Percentiles rank a stretch among this genome's conserved stretches.
These are phyloP conservation scores for Dorcoceras hygrometricum DNA, from an alignment of 257 asterid genomes.

Conservation along the genomic window DNA sequence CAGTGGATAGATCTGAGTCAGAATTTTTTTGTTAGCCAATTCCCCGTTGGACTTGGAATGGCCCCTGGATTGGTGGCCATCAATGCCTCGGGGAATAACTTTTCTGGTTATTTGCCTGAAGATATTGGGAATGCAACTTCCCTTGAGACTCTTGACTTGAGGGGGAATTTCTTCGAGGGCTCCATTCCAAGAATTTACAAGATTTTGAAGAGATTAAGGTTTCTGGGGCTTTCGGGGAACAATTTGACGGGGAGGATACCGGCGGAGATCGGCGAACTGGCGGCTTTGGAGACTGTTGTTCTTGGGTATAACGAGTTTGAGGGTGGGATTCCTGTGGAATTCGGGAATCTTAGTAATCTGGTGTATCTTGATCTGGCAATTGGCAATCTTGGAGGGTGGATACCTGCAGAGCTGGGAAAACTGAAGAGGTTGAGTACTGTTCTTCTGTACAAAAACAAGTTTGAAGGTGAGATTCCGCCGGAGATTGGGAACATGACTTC, in stretches of 20 bases:
- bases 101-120: conserved; percentile 61
- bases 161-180: conserved; percentile 75
- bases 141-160: conserved; percentile 64
- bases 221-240: conserved; percentile 70
- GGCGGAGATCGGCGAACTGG: conserved; percentile 31
- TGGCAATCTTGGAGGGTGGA: conserved; percentile 33
- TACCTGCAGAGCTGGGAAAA: conserved; percentile 34
- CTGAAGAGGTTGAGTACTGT: conserved; percentile 25
- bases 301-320: conserved; percentile 38
- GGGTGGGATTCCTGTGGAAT: conserved; percentile 35
- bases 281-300: conserved; percentile 31
- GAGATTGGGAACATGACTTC: conserved; percentile 29
- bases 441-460: conserved; percentile 38
- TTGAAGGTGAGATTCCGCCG: conserved; percentile 32
- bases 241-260: conserved; percentile 35
- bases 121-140: conserved; percentile 48
- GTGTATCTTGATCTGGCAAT: conserved; percentile 38
- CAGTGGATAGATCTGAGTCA: conserved; percentile 60
- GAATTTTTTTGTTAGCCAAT: conserved; percentile 44
- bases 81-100: conserved; percentile 75
- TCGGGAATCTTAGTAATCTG: conserved; percentile 34
- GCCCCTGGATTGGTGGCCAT: conserved; percentile 33
- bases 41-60: conserved; percentile 55
- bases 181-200: conserved; percentile 52
- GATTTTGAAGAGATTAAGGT: conserved; percentile 48